Conservation (phyloP, 2,329 filamentous ascomycete genomes). For the Trichoderma polysporum region DNA sequence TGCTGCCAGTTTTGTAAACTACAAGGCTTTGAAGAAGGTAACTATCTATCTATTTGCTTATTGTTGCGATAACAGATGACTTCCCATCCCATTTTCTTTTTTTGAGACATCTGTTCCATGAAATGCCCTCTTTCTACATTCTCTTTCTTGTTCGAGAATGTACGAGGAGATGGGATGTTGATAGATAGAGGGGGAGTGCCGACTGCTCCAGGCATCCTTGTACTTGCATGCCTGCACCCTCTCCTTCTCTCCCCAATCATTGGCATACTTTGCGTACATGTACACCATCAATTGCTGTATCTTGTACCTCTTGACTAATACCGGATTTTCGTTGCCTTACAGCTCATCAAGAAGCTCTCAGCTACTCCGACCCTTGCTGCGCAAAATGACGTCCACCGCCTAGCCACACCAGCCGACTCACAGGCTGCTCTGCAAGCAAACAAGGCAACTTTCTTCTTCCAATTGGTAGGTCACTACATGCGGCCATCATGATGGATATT, state of each 20-base stretch:
- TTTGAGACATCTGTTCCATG: not conserved
- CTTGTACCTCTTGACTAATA: slow-evolving; percentile 14
- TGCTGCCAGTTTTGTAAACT: slow-evolving; percentile 98
- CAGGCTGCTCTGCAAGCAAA: slow-evolving; percentile 91
- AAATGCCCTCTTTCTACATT: not conserved
- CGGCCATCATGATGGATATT: slow-evolving; percentile 29
- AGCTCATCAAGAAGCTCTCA: slow-evolving; percentile 98
- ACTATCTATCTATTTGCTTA: not conserved
- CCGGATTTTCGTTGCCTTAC: slow-evolving; percentile 25
- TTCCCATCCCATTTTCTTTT: not conserved
- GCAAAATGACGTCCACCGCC: slow-evolving; percentile 62
- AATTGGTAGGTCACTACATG: slow-evolving; percentile 64
- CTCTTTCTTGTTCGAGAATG: not conserved
- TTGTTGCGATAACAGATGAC: not conserved
- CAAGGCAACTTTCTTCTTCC: slow-evolving; percentile 98
- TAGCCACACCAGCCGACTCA: slow-evolving; percentile 61
- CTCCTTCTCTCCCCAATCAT: slow-evolving; percentile 6
- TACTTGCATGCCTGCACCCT: slow-evolving; percentile 18
- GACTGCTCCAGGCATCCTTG: slow-evolving; percentile 9
- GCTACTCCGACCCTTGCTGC: slow-evolving; percentile 81
- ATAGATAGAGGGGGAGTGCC: slow-evolving; percentile 5
- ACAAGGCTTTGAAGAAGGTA: slow-evolving; percentile 98
- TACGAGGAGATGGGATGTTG: not conserved
- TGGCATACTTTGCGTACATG: not conserved
- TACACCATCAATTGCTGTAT: slow-evolving; percentile 8